Conservation (phyloP, 2,329 filamentous ascomycete genomes). For the Sporothrix dimorphospora region DNA sequence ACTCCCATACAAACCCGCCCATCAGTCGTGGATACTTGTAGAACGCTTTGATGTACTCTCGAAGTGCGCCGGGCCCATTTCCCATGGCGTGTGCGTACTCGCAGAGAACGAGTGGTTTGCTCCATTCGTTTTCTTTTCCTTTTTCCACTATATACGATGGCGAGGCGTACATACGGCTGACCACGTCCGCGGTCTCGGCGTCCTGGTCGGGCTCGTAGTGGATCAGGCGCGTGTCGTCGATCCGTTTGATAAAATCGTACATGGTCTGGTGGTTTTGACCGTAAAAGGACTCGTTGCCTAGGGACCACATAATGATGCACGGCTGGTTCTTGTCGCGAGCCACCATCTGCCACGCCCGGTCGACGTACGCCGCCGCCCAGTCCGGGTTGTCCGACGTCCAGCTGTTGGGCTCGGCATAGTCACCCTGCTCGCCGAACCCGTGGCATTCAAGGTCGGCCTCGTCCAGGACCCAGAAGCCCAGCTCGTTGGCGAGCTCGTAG, state of each 20-base stretch:
- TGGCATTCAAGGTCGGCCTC: conserved; percentile 53
- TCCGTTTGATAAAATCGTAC: conserved; percentile 61
- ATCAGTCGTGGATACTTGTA: conserved; percentile 60
- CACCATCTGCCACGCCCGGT: conserved; percentile 65
- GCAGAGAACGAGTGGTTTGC: conserved; percentile 58
- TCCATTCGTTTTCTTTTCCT: conserved; percentile 42
- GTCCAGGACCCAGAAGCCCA: conserved; percentile 63
- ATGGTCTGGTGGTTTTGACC: conserved; percentile 66
- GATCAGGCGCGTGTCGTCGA: conserved; percentile 58
- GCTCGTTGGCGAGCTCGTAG: conserved; percentile 64
- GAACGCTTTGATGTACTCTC: conserved; percentile 66
- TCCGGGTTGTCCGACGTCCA: conserved; percentile 60
- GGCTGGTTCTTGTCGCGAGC: conserved; percentile 67
- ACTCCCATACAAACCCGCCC: conserved; percentile 66
- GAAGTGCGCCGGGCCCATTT: conserved; percentile 66
- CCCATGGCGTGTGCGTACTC: conserved; percentile 65
- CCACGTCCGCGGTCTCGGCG: conserved; percentile 61
- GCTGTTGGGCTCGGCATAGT: conserved; percentile 41
- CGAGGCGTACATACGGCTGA: conserved; percentile 63
- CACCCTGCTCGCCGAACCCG: conserved; percentile 33
- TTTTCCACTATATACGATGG: conserved; percentile 47
- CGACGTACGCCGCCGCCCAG: conserved; percentile 65
- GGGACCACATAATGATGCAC: conserved; percentile 67
- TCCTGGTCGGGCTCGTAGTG: conserved; percentile 65
- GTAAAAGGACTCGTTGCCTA: conserved; percentile 71